A percentile compares a stretch with the other conserved stretches of the same genome.
Evolutionary conservation across 2,329 filamentous ascomycete genomes (phyloP).

Genomic region (Cladophialophora bantiana): DNA sequence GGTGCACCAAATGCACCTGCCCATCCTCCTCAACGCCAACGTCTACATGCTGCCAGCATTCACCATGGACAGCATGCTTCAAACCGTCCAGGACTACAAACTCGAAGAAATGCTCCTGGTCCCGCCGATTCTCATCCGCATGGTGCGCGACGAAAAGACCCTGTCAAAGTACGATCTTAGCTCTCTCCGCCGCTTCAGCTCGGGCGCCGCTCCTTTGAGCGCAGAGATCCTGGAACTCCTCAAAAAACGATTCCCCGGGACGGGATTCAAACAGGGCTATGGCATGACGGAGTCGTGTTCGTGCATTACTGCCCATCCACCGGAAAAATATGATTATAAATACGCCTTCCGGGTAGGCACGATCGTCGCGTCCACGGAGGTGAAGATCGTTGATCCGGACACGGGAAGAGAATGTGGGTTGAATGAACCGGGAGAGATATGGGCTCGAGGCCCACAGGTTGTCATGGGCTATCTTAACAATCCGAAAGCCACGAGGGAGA

Average conservation of each 20-base stretch:
- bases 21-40: constrained; percentile 68
- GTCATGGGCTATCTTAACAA: constrained; percentile 82
- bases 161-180: constrained; percentile 65
- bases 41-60: constrained; percentile 71
- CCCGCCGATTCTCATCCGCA: constrained; percentile 66
- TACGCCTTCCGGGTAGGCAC: constrained; percentile 56
- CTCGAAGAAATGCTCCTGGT: constrained; percentile 65
- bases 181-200: constrained; percentile 63
- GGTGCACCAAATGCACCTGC: constrained; percentile 68
- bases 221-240: constrained; percentile 65
- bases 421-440: constrained; percentile 64
- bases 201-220: constrained; percentile 66
- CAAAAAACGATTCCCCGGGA: constrained; percentile 62
- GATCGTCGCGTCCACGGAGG: constrained; percentile 64
- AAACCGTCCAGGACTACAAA: constrained; percentile 59
- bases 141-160: constrained; percentile 61
- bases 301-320: constrained; percentile 69
- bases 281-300: constrained; percentile 72
- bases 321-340: constrained; percentile 62
- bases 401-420: constrained; percentile 60
- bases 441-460: constrained; percentile 80
- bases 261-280: constrained; percentile 70
- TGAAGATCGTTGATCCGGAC: constrained; percentile 63
- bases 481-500: constrained; percentile 71
- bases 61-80: constrained; percentile 66